A percentile compares a stretch with the other conserved stretches of the same genome.
phyloP scores from a whole-genome alignment of 495 filamentous ascomycete species.

The Lasiosphaeriaceae sp. region DNA sequence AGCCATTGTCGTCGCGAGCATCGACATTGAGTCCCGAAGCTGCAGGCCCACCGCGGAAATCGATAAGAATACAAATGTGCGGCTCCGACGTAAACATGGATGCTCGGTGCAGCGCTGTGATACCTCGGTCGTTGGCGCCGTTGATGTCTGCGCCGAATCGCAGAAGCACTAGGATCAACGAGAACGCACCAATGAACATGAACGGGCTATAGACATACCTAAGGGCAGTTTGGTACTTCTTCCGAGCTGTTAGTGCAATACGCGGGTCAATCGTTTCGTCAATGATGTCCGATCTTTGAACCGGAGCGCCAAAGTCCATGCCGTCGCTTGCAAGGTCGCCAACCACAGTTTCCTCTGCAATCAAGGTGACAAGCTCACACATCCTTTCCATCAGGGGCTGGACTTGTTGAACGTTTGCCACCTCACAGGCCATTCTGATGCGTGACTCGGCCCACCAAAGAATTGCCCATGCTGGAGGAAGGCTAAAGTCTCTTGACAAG shows the following conservation, averaged over 20 bases:
- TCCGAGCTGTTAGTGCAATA: background rate
- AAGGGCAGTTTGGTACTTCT: constrained; percentile 1
- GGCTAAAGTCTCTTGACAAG: background rate
- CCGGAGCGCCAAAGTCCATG: background rate
- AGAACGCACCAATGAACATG: background rate
- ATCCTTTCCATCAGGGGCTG: background rate
- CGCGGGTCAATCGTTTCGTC: background rate
- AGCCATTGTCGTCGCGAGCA: constrained; percentile 5
- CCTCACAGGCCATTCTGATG: no score
- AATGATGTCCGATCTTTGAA: constrained; percentile 8
- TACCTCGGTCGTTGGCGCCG: background rate
- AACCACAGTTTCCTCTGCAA: constrained; percentile 14
- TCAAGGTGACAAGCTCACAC: constrained; percentile 8
- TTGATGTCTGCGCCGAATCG: constrained; percentile 10
- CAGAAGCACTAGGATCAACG: constrained; percentile 4
- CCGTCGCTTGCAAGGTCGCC: background rate
- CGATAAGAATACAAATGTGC: background rate
- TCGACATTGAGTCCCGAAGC: constrained; percentile 10
- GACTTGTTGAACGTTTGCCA: no score
- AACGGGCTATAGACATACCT: constrained; percentile 3
- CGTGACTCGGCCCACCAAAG: constrained; percentile 2
- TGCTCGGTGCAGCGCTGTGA: constrained; percentile 14
- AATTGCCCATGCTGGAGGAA: constrained; percentile 8
- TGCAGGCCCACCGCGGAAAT: constrained; percentile 7
- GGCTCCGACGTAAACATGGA: constrained; percentile 3